Evolutionary conservation across 2,329 filamentous ascomycete genomes (phyloP), one percentile per base, ranked within the genome.

Genomic region (Talaromyces sp.): DNA sequence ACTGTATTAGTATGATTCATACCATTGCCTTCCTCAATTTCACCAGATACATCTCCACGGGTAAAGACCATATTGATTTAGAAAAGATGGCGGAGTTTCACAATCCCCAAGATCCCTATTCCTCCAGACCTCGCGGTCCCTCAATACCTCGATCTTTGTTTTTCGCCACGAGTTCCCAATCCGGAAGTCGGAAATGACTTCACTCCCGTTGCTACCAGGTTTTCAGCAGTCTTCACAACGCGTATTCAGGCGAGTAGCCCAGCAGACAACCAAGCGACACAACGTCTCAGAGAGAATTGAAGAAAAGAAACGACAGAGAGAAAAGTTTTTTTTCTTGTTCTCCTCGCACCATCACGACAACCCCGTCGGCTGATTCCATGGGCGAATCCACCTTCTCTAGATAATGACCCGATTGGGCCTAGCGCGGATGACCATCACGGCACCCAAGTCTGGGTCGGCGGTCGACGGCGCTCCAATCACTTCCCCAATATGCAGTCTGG

Each of bases 381-480:
- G 36, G 11, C 17, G 30, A 39, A 41, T 37, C 47, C 44, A 43
- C 20, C 17, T 49, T 63, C 62, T 63, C 62, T 51, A 53, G 58
- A 55, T n/a, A 61, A 40, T 63, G n/a, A 54, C 62, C 45, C 10
- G 35, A 56, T 63, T 50, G 27, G 62, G 61, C 57, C 52, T 64
- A 64, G 62, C 54, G 54, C 37, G 24, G 40, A 43, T 30, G 44
- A 49, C 20, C 22, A 39, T 47, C 39, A 22, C 36, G 36, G 16
- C 41, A 8, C 40, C 42, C 47, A 42, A n/a, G 16, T 46, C 50
- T 61, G 61, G 54, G 61, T 63, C 58, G 58, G 39, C 51, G 22
- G 4, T 46, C 8, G 17, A 16, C 36, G 16, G 36, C 17, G 16
- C n/a, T 20, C 36, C 19, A 19, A 17, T 17, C 17, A 35, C 22